These are phyloP conservation scores for Beauveria varroae DNA, from an alignment of 2,329 filamentous ascomycete species.

Conservation along the genomic window DNA sequence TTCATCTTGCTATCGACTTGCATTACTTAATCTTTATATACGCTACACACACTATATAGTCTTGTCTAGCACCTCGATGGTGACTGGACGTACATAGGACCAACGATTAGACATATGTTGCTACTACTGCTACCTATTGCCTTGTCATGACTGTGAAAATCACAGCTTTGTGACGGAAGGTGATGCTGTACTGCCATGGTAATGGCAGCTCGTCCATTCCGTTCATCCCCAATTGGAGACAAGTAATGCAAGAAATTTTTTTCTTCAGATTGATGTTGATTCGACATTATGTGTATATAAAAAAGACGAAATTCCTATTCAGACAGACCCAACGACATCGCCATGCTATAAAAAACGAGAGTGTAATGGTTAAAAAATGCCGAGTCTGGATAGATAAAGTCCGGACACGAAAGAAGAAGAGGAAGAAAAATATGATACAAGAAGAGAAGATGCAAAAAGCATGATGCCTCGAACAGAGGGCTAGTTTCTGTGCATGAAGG, in stretches of 20 bases:
- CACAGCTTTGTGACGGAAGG: too few relatives aligned
- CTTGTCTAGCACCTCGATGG: too few relatives aligned
- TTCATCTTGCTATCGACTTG: too few relatives aligned
- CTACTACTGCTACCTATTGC: too few relatives aligned
- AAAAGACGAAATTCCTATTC: neutral
- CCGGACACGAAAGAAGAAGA: neutral
- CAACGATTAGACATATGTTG: too few relatives aligned
- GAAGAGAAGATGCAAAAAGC: neutral
- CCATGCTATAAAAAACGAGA: slow-evolving; percentile 11
- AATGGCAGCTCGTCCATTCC: neutral
- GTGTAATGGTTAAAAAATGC: neutral
- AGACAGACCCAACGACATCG: slow-evolving; percentile 7
- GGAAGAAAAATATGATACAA: slow-evolving; percentile 7
- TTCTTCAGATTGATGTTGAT: neutral
- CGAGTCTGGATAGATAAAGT: neutral
- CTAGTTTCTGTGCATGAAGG: neutral
- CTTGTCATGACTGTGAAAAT: too few relatives aligned
- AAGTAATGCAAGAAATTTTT: too few relatives aligned
- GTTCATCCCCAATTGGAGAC: neutral
- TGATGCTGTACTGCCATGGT: too few relatives aligned
- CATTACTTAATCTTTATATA: too few relatives aligned
- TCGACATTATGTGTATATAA: neutral
- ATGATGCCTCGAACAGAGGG: neutral
- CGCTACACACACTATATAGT: too few relatives aligned
- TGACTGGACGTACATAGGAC: too few relatives aligned